A percentile compares a stretch with the other conserved stretches of the same genome.
These are phyloP conservation scores for Lasiodiplodia theobromae DNA, from an alignment of 2,329 filamentous ascomycete species.

Conservation along the genomic window DNA sequence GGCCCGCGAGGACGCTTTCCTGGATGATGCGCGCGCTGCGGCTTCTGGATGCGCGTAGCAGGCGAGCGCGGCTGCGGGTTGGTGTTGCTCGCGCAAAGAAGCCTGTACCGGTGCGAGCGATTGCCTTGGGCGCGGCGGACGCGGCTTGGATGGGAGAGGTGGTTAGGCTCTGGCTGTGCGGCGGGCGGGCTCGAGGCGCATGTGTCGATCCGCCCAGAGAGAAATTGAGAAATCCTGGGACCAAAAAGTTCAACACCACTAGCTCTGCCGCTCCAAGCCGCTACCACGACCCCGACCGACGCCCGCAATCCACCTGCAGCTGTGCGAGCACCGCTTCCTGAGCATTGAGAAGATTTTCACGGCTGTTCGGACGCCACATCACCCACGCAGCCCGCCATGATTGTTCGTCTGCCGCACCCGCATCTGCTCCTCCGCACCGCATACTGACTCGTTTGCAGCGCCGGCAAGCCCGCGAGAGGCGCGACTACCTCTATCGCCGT, in stretches of 20 bases:
- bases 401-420: constrained; percentile 14
- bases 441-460: constrained; percentile 45
- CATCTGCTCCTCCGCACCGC: not conserved
- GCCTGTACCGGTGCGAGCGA: not conserved
- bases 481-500: constrained; percentile 90
- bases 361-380: not conserved
- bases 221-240: constrained; percentile 13
- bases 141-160: constrained; percentile 1
- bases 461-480: constrained; percentile 77
- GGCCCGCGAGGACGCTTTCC: constrained; percentile 11
- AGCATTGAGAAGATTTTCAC: not conserved
- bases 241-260: constrained; percentile 27
- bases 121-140: not conserved
- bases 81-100: not conserved
- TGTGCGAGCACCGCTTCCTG: not conserved
- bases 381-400: constrained; percentile 15
- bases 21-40: not conserved
- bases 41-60: not conserved
- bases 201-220: constrained; percentile 26
- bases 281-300: not conserved
- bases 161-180: constrained; percentile 15
- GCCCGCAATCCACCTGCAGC: not conserved
- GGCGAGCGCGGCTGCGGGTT: not conserved
- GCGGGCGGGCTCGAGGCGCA: constrained; percentile 16
- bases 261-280: not conserved